These are phyloP conservation scores for Hansenula lynferdii DNA, from an alignment of 1,139 yeast species.

Conservation along the genomic window DNA sequence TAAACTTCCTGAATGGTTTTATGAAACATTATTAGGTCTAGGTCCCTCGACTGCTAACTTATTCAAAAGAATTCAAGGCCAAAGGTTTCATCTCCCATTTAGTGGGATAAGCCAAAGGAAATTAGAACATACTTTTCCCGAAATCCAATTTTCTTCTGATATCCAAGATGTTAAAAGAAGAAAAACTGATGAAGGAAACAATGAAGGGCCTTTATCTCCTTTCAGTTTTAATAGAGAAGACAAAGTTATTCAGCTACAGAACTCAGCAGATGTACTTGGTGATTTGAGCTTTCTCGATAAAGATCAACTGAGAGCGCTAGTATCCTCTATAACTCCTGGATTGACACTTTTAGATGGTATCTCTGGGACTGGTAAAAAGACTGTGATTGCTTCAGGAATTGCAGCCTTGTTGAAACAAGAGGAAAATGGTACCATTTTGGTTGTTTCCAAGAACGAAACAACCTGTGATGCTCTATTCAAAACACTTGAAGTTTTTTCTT, in stretches of 20 bases:
- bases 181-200: neutral
- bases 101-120: neutral
- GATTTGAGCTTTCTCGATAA: slow-evolving; percentile 12
- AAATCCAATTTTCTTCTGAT: neutral
- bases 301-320: slow-evolving; percentile 30
- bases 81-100: neutral
- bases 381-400: neutral
- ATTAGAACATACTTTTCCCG: neutral
- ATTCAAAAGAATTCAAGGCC: slow-evolving; percentile 3
- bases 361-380: slow-evolving; percentile 42
- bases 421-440: neutral
- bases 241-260: neutral
- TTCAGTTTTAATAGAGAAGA: slow-evolving; percentile 9
- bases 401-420: neutral
- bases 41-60: slow-evolving; percentile 25
- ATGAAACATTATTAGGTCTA: slow-evolving; percentile 31
- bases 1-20: slow-evolving; percentile 31
- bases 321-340: slow-evolving; percentile 29
- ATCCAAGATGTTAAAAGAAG: neutral
- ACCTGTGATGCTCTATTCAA: slow-evolving; percentile 22
- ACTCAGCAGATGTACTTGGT: no score
- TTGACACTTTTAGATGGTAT: slow-evolving; percentile 38
- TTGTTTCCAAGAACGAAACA: slow-evolving; percentile 15
- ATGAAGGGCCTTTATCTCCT: slow-evolving; percentile 4
- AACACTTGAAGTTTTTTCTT: slow-evolving; percentile 8